Conservation (phyloP, 306 rosid species). For the Cercis canadensis region DNA sequence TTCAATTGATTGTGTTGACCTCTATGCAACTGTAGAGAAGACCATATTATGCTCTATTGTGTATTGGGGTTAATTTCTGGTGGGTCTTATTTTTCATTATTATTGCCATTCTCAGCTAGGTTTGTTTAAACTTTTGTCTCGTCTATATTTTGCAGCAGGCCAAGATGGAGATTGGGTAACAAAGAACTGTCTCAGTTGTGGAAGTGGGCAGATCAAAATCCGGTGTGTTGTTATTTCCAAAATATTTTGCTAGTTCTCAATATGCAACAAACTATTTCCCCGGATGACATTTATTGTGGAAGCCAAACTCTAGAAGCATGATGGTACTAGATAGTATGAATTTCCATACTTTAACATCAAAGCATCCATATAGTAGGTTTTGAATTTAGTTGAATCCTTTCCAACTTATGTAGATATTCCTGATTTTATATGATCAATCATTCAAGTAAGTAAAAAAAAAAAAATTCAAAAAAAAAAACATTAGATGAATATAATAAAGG, state of each 20-base stretch:
- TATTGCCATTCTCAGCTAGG: conserved; percentile 23
- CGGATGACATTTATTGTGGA: conserved; percentile 23
- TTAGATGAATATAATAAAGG: neutral
- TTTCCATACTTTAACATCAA: conserved; percentile 5
- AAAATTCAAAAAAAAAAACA: neutral
- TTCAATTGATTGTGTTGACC: neutral
- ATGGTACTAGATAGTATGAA: neutral
- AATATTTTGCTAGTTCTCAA: conserved; percentile 11
- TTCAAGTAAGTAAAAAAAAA: neutral
- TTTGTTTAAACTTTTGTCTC: conserved; percentile 17
- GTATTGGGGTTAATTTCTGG: neutral
- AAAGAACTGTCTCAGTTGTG: conserved; percentile 95
- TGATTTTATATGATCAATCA: conserved; percentile 6
- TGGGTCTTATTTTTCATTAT: neutral
- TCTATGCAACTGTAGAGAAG: neutral
- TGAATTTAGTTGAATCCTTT: conserved; percentile 4
- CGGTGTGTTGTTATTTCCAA: conserved; percentile 53
- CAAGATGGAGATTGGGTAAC: conserved; percentile 95
- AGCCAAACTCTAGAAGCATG: conserved; percentile 26
- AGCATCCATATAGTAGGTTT: conserved; percentile 14
- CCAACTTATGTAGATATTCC: conserved; percentile 3
- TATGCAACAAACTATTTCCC: conserved; percentile 11
- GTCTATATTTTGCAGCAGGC: conserved; percentile 62
- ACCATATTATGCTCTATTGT: neutral
- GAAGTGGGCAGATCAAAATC: conserved; percentile 99